Evolutionary conservation across 2,329 filamentous ascomycete species (phyloP).

Genomic region (Dactylella cylindrospora): DNA sequence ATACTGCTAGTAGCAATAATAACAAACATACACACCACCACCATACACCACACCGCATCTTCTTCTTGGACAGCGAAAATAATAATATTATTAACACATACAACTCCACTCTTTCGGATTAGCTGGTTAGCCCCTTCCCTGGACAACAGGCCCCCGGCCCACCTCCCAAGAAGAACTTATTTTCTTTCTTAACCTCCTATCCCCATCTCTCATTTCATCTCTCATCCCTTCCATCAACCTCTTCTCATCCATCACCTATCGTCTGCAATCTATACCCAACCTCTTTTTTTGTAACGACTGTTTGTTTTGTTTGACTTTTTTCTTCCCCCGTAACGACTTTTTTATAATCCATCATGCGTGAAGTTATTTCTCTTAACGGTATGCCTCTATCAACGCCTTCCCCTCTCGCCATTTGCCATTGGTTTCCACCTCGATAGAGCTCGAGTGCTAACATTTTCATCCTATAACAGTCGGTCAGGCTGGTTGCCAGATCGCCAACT

Average conservation of each 20-base stretch:
- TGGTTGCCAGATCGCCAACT: conserved; percentile 99
- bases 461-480: conserved; percentile 85
- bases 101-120: no score
- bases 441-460: conserved; percentile 50
- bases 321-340: conserved; percentile 49
- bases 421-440: conserved; percentile 53
- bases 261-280: no score
- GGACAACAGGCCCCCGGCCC: no score
- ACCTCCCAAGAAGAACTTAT: no score
- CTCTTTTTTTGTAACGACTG: conserved; percentile 46
- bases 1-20: no score
- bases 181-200: conserved; percentile 46
- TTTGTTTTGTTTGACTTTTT: conserved; percentile 26
- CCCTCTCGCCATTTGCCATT: conserved; percentile 49
- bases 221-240: conserved; percentile 19
- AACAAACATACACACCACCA: no score
- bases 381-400: conserved; percentile 53
- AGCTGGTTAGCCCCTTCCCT: no score
- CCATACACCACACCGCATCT: no score
- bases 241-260: no score
- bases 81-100: no score
- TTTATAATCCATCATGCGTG: conserved; percentile 75
- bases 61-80: no score
- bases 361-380: conserved; percentile 99
- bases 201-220: conserved; percentile 46